These are phyloP conservation scores for Rhododendron simsii DNA, from an alignment of 148 eudicot genomes.

Conservation along the genomic window DNA sequence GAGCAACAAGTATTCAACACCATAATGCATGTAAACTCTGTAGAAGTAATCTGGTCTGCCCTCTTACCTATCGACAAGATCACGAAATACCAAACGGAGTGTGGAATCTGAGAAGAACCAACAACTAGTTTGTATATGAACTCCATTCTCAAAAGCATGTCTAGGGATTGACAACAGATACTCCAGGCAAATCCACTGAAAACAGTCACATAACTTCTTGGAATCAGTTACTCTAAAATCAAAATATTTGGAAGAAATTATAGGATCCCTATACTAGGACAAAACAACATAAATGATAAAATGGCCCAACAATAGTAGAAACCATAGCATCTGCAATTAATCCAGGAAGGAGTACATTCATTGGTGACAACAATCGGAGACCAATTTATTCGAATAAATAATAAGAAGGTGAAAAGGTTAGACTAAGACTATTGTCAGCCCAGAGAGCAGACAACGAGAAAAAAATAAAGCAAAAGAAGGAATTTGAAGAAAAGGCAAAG, in stretches of 20 bases:
- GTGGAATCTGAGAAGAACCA: constrained; percentile 55
- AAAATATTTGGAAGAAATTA: neutral
- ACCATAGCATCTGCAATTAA: constrained; percentile 5
- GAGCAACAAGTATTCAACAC: neutral
- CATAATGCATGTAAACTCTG: neutral
- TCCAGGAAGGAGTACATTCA: neutral
- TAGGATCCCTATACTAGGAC: neutral
- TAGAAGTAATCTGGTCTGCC: neutral
- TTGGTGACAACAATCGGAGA: neutral
- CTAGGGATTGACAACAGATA: constrained; percentile 63
- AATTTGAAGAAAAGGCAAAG: neutral
- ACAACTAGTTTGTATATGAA: constrained; percentile 21
- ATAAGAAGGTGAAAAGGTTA: neutral
- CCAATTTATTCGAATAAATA: neutral
- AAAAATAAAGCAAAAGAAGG: neutral
- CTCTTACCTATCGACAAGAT: constrained; percentile 87
- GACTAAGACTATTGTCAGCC: constrained; percentile 2
- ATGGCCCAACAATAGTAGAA: neutral
- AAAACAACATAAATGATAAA: neutral
- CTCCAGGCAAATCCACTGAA: constrained; percentile 88
- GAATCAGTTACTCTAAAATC: constrained; percentile 1
- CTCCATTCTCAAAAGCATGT: constrained; percentile 44
- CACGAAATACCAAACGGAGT: constrained; percentile 45
- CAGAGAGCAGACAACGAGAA: neutral
- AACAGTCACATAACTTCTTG: constrained; percentile 14